Conservation (phyloP, 106 monocot genomes). For the Dactylorhiza incarnata region DNA sequence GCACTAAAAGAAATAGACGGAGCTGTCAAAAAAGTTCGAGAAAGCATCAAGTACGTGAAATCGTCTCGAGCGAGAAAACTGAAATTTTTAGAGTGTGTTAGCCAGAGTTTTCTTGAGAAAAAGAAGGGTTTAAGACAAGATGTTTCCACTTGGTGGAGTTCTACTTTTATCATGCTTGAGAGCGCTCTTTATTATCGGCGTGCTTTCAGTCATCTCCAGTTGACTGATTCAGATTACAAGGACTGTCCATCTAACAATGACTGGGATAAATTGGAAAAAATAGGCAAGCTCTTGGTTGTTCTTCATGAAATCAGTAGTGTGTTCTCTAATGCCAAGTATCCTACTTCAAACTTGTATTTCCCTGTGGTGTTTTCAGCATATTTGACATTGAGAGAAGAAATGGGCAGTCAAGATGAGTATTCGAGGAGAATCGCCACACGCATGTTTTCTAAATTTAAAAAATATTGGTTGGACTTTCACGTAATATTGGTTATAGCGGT, state of each 20-base stretch:
- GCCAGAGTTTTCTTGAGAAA: background rate
- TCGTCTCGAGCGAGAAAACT: conserved; percentile 6
- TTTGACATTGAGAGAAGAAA: conserved; percentile 5
- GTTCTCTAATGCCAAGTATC: conserved; percentile 8
- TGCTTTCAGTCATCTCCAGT: conserved; percentile 7
- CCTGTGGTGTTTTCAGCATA: conserved; percentile 7
- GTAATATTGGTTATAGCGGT: background rate
- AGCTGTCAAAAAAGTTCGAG: conserved; percentile 3
- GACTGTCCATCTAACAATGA: background rate
- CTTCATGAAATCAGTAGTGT: conserved; percentile 10
- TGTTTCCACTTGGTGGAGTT: conserved; percentile 15
- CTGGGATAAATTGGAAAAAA: conserved; percentile 8
- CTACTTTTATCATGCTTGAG: conserved; percentile 14
- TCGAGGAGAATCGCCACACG: background rate
- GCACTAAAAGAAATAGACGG: conserved; percentile 12
- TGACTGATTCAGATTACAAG: conserved; percentile 9
- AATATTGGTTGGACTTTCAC: conserved; percentile 8
- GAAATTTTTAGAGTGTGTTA: conserved; percentile 9
- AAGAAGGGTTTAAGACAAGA: conserved; percentile 13
- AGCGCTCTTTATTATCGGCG: conserved; percentile 8
- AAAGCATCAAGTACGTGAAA: conserved; percentile 18
- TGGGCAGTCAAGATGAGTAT: conserved; percentile 5
- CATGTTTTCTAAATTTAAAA: conserved; percentile 8
- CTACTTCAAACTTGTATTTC: conserved; percentile 16
- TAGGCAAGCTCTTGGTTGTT: conserved; percentile 3